Conservation (phyloP, 2,329 filamentous ascomycete species). For the Chrysosporium queenslandicum region DNA sequence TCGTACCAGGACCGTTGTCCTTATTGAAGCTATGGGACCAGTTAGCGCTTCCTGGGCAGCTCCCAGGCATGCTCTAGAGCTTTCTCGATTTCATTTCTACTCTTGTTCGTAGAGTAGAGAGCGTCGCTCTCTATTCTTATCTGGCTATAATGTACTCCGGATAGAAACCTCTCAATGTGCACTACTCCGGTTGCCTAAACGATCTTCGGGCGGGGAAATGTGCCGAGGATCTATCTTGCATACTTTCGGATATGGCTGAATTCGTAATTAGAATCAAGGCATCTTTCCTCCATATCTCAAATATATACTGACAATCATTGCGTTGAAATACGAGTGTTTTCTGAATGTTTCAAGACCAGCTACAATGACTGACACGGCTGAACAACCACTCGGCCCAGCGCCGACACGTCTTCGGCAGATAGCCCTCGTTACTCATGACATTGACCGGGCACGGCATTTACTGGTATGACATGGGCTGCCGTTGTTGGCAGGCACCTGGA, state of each 20-base stretch:
- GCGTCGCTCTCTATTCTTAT: too few species aligned
- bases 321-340: too few species aligned
- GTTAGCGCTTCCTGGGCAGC: too few species aligned
- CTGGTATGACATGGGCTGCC: slow-evolving; percentile 10
- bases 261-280: too few species aligned
- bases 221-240: neutral
- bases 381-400: neutral
- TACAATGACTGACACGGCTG: neutral
- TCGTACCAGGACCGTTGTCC: too few species aligned
- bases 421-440: slow-evolving; percentile 20
- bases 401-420: slow-evolving; percentile 23
- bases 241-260: neutral
- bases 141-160: too few species aligned
- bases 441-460: slow-evolving; percentile 19
- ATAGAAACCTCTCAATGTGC: too few species aligned
- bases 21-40: too few species aligned
- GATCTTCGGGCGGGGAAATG: neutral
- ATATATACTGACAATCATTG: neutral
- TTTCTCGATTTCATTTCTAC: too few species aligned
- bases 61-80: too few species aligned
- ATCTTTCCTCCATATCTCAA: too few species aligned
- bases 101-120: too few species aligned
- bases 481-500: neutral
- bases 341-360: neutral
- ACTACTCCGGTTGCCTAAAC: neutral